Base-by-base conservation (phyloP, 2,329 filamentous ascomycete species). In the Microdochium paspali region DNA sequence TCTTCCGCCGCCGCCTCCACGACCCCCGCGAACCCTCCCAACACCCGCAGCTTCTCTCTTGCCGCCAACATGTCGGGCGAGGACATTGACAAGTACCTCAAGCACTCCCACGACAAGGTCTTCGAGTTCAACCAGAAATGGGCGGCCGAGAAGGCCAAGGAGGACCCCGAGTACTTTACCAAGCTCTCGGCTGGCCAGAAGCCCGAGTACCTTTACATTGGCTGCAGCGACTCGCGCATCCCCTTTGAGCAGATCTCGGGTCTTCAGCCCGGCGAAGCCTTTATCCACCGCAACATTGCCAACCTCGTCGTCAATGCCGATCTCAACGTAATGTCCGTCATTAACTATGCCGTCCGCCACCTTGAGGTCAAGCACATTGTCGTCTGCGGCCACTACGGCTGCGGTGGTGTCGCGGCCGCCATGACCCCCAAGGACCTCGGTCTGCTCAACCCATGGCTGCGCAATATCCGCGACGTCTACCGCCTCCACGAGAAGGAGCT, bases 281-380 rank as follows among this genome's bases (percentile, higher is more conserved):
- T 95, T 66, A 85, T 94, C 56, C 89, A 95, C 74, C 87, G 90
- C 67, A 95, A 96, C 72, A 95, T 95, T 66, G 90, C 89, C 69
- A 95, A 95, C 73, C 76, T 94, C 54, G 77, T 95, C 49, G 81
- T 82, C 68, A 80, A 83, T 61, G 84, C 81, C 53, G 90, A 96
- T 63, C 77, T 94, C 60, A 90, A 83, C 66, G 81, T 83, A 45
- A 82, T 87, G 64, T 79, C 79, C 63, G 89, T 95, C 58, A 87
- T 95, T 67, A 83, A 93, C 63, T 96, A 90, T 64, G 87, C 89
- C 53, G 88, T 95, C 53, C 73, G 77, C 57, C 82, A 91, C 65
- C 76, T 95, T 35, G 76, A 86, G 62, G 84, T 89, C 63, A 88
- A 88, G 72, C 85, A 89, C 72, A 85, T 89, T 56, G 75, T 89